Conservation (phyloP, 140 eudicot species). For the Senecio squalidus region DNA sequence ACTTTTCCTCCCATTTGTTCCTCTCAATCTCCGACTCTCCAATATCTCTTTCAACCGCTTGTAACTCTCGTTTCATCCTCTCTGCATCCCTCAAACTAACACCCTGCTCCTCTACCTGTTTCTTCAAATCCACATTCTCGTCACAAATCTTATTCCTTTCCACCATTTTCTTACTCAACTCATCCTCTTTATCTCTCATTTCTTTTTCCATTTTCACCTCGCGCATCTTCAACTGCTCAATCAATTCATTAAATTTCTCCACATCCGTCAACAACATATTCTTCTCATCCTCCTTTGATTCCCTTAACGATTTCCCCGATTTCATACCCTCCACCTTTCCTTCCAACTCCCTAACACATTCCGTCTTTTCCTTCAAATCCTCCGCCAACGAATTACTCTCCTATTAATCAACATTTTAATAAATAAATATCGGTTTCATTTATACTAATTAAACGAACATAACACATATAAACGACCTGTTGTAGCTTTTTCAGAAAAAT, state of each 20-base stretch:
- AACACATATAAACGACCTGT: slow-evolving; percentile 2
- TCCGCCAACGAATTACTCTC: slow-evolving; percentile 41
- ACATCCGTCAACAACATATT: slow-evolving; percentile 49
- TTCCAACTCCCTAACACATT: slow-evolving; percentile 46
- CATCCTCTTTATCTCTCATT: slow-evolving; percentile 65
- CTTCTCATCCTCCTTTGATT: slow-evolving; percentile 52
- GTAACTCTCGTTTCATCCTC: slow-evolving; percentile 89
- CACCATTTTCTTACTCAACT: slow-evolving; percentile 39
- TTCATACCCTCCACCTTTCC: slow-evolving; percentile 48
- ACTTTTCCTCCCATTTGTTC: slow-evolving; percentile 83
- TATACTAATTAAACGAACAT: not conserved
- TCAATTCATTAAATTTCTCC: slow-evolving; percentile 51
- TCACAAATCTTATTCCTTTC: slow-evolving; percentile 47
- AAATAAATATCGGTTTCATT: too few relatives aligned
- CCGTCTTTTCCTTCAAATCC: slow-evolving; percentile 22
- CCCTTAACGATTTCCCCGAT: slow-evolving; percentile 44
- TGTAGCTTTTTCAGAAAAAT: slow-evolving; percentile 33
- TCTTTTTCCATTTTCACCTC: slow-evolving; percentile 30
- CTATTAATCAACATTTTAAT: too few relatives aligned
- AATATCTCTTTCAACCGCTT: slow-evolving; percentile 71
- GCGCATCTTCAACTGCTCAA: slow-evolving; percentile 37
- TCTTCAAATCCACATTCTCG: slow-evolving; percentile 80
- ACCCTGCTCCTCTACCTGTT: slow-evolving; percentile 69
- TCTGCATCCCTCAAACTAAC: slow-evolving; percentile 85
- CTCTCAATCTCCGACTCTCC: slow-evolving; percentile 64